phyloP scores from a whole-genome alignment of 352 stramenopile species.

The Globisporangium paroecandrum region DNA sequence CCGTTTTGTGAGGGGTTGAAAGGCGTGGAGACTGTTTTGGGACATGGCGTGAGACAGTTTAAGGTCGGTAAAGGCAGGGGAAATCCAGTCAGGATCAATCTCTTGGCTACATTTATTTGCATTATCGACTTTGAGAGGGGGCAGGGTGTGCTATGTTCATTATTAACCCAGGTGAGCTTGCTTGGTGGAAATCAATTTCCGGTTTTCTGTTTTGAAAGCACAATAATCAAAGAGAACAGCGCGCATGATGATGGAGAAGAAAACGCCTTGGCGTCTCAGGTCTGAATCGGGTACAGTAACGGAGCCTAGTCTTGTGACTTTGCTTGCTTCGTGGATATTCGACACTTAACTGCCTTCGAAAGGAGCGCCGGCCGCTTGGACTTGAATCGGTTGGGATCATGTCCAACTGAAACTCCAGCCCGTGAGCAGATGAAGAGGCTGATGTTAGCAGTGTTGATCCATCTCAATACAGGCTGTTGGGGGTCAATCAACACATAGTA shows the following conservation, averaged over 20 bases:
- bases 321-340: background rate
- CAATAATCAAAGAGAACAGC: background rate
- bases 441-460: too few relatives aligned
- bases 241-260: background rate
- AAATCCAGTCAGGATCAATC: background rate
- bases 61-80: background rate
- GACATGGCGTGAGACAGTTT: constrained; percentile 6
- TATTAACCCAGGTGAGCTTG: background rate
- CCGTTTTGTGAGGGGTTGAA: background rate
- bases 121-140: constrained; percentile 2
- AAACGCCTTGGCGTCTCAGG: background rate
- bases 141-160: background rate
- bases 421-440: background rate
- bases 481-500: too few relatives aligned
- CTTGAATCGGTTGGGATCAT: background rate
- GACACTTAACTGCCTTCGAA: background rate
- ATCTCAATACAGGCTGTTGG: too few relatives aligned
- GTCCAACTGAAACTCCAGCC: background rate
- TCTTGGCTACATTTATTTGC: constrained; percentile 9
- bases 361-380: background rate
- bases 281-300: background rate
- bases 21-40: background rate
- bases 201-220: too few relatives aligned
- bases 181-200: background rate
- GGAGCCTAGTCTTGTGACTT: background rate